Base-by-base conservation (phyloP, 208 protist species). In the Crithidia bombi region DNA sequence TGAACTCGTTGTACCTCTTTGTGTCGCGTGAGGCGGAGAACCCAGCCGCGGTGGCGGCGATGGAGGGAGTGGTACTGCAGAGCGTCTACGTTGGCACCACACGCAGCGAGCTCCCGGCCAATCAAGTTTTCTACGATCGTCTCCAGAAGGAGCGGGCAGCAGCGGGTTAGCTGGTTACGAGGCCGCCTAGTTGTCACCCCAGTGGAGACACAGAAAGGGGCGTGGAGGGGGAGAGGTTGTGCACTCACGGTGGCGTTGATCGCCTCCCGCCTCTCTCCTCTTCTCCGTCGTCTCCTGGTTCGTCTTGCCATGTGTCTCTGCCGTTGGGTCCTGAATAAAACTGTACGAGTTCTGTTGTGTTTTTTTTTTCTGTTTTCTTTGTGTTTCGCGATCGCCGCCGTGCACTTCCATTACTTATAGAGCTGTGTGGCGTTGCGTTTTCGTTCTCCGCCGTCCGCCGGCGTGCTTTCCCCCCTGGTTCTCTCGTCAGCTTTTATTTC, bases 51-150 rank as follows among this genome's bases (percentile, higher is more conserved):
- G 72, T 82, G 46, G 52, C 69, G 25, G 46, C 78, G 30, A 65
- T 87, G 57, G 59, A 46, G 43, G 52, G 51, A 28, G 28, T 70
- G 38, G 82, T 78, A 33, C 58, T 72, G 43, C 25, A 57, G 5
- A 66, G 76, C 23, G 59, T 90, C 47, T 91, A 67, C 39, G 49
- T 81, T 15, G 59, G 62, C 57, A 74, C 63, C 30, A 25, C 33
- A 28, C 58, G 49, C 23, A 25, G 74, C 26, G 67, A 72, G 49
- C 67, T 91, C 0, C 84, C 87, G 11, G 78, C 81, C 17, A 92
- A 92, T 59, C 77, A 85, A 52, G 85, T 88, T 43, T 85, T 95
- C 35, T 91, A 91, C 55, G 90, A 95, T 77, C 83, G 90, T 4
- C 73, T 82, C 26, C 61, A 44, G 32, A 95, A 93, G 73, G 85